phyloP scores from a whole-genome alignment of 2,329 filamentous ascomycete genomes.

The Pyrenochaeta sp. region DNA sequence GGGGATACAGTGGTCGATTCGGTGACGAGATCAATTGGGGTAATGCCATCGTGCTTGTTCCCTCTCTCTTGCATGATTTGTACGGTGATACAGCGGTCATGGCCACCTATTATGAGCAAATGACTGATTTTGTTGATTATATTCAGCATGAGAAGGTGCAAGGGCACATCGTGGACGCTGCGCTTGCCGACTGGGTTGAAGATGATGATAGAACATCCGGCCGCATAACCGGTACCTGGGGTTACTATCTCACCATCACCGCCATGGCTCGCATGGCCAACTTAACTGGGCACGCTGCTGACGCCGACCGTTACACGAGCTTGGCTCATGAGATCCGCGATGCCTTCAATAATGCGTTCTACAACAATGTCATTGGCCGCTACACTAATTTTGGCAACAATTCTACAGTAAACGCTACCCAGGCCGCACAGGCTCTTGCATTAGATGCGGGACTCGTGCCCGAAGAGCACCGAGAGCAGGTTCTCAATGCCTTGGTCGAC shows the following conservation, averaged over 20 bases:
- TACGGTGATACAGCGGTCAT: constrained; percentile 3
- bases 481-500: constrained; percentile 1
- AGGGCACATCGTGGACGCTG: background rate
- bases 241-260: constrained; percentile 2
- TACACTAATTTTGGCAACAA: constrained; percentile 1
- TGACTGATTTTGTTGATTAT: constrained; percentile 3
- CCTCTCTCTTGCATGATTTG: constrained; percentile 1
- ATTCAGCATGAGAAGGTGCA: constrained; percentile 3
- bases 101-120: constrained; percentile 1
- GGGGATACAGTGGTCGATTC: constrained; percentile 1
- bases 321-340: too few relatives aligned
- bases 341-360: background rate
- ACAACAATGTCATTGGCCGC: background rate
- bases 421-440: constrained; percentile 2
- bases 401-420: background rate
- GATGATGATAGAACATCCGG: constrained; percentile 1
- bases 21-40: constrained; percentile 5
- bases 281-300: background rate
- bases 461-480: background rate
- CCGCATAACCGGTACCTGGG: constrained; percentile 3
- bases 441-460: constrained; percentile 3
- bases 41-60: constrained; percentile 3
- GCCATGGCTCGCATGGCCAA: constrained; percentile 6
- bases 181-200: constrained; percentile 4
- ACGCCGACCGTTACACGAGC: background rate